Evolutionary conservation across 2,329 filamentous ascomycete species (phyloP).

Genomic region (Colletotrichum sp.): DNA sequence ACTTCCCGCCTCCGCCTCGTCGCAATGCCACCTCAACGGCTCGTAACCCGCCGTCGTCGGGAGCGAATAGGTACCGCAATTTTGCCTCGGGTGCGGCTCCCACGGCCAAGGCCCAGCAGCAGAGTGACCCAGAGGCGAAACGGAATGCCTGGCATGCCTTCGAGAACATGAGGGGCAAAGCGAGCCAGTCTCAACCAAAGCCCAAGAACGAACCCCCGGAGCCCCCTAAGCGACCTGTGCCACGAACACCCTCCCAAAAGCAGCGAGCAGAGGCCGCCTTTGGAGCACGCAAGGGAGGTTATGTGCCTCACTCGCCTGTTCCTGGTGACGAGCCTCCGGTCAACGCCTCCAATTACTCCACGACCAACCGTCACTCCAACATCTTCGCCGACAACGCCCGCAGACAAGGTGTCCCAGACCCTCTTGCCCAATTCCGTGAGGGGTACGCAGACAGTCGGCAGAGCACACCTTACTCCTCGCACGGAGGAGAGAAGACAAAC

Average conservation of each 20-base stretch:
- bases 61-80: slow-evolving; percentile 51
- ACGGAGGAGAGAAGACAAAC: slow-evolving; percentile 64
- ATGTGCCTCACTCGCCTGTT: slow-evolving; percentile 52
- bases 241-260: slow-evolving; percentile 56
- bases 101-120: slow-evolving; percentile 43
- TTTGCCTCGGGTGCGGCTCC: slow-evolving; percentile 47
- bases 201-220: slow-evolving; percentile 30
- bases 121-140: slow-evolving; percentile 38
- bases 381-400: slow-evolving; percentile 26
- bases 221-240: slow-evolving; percentile 41
- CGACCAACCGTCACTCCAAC: slow-evolving; percentile 30
- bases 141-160: slow-evolving; percentile 47
- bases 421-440: slow-evolving; percentile 52
- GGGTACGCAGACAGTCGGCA: slow-evolving; percentile 53
- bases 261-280: slow-evolving; percentile 62
- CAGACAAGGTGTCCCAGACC: slow-evolving; percentile 42
- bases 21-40: slow-evolving; percentile 34
- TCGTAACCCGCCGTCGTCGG: slow-evolving; percentile 34
- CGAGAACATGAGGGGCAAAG: slow-evolving; percentile 45
- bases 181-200: slow-evolving; percentile 30
- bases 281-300: slow-evolving; percentile 54
- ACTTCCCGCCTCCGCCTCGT: slow-evolving; percentile 57
- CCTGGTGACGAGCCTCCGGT: slow-evolving; percentile 59
- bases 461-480: slow-evolving; percentile 61
- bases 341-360: slow-evolving; percentile 55